These are phyloP conservation scores for Berkeleyomyces rouxiae DNA, from an alignment of 2,329 filamentous ascomycete species.

Conservation along the genomic window DNA sequence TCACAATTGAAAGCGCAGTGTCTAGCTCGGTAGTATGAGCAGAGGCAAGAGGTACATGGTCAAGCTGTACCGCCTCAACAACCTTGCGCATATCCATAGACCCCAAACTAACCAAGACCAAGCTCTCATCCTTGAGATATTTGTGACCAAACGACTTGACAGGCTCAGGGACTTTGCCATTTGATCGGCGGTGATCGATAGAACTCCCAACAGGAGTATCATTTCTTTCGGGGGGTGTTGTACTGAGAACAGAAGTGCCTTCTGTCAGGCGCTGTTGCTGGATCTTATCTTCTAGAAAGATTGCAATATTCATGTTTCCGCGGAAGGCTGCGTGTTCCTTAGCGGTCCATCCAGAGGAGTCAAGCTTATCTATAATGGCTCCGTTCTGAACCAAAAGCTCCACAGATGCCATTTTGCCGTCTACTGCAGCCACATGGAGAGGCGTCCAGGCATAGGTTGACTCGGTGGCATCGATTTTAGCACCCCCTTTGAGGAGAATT, in stretches of 20 bases:
- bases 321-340: slow-evolving; percentile 83
- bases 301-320: slow-evolving; percentile 71
- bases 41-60: slow-evolving; percentile 71
- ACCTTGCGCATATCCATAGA: slow-evolving; percentile 87
- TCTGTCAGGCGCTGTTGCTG: slow-evolving; percentile 13
- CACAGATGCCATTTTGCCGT: slow-evolving; percentile 62
- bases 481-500: slow-evolving; percentile 58
- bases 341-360: slow-evolving; percentile 86
- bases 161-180: slow-evolving; percentile 49
- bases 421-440: slow-evolving; percentile 82
- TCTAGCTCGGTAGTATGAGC: slow-evolving; percentile 89
- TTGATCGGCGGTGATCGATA: slow-evolving; percentile 41
- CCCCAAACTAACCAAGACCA: slow-evolving; percentile 82
- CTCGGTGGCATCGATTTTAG: slow-evolving; percentile 61
- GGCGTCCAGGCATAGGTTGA: slow-evolving; percentile 87
- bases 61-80: slow-evolving; percentile 65
- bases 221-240: slow-evolving; percentile 5
- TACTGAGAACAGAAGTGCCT: slow-evolving; percentile 1
- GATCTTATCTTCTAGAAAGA: slow-evolving; percentile 33
- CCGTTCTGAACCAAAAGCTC: slow-evolving; percentile 63
- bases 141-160: slow-evolving; percentile 93
- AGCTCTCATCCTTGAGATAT: slow-evolving; percentile 74
- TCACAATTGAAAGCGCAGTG: slow-evolving; percentile 78
- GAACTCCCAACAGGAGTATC: slow-evolving; percentile 35
- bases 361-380: slow-evolving; percentile 54